Evolutionary conservation across 2,329 filamentous ascomycete species (phyloP).

Genomic region (Cytospora piceicola): DNA sequence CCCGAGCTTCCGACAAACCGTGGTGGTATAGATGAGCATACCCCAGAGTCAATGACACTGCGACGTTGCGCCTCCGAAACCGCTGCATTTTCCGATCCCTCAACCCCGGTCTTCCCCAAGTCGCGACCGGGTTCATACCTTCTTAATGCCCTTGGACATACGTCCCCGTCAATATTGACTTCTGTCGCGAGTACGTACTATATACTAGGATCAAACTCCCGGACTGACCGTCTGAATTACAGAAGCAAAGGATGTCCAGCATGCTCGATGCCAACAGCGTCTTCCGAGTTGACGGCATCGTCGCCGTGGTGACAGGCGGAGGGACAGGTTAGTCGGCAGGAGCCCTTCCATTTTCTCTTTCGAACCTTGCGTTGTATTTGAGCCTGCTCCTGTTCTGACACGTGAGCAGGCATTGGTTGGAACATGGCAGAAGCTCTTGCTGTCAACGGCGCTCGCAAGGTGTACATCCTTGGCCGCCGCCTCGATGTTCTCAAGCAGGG

Average conservation of each 20-base stretch:
- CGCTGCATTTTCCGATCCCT: no score
- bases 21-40: not conserved
- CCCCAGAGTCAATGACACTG: no score
- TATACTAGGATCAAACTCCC: not conserved
- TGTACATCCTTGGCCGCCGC: constrained; percentile 57
- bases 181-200: not conserved
- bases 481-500: constrained; percentile 48
- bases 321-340: constrained; percentile 46
- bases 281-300: constrained; percentile 54
- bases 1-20: not conserved
- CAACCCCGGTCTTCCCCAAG: no score
- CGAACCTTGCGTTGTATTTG: not conserved
- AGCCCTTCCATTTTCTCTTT: not conserved
- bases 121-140: no score
- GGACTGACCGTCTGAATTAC: no score
- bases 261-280: constrained; percentile 40
- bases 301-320: constrained; percentile 60
- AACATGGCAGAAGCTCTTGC: constrained; percentile 55
- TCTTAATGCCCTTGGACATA: no score
- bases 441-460: constrained; percentile 52
- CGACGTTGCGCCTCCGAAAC: no score
- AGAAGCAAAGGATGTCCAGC: not conserved
- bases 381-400: not conserved
- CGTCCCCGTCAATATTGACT: no score
- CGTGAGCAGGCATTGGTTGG: constrained; percentile 50